Percentiles rank a stretch among this genome's conserved stretches.
Conservation (phyloP, 208 protist genomes). For the Novymonas esmeraldas region DNA sequence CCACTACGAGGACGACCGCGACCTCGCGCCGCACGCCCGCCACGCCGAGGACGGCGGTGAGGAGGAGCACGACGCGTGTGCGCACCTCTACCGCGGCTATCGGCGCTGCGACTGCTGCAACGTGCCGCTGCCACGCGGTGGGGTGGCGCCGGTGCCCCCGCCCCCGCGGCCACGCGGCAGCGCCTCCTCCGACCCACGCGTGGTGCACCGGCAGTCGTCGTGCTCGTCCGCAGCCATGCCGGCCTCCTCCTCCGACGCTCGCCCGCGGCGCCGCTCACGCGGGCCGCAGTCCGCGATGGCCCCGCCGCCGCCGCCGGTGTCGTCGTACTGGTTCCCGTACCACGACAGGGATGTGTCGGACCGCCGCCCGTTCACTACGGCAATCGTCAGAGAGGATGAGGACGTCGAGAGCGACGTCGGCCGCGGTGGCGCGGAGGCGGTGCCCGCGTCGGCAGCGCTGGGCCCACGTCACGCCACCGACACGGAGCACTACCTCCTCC, state of each 20-base stretch:
- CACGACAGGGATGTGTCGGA: background rate
- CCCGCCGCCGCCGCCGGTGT: background rate
- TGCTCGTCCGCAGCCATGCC: background rate
- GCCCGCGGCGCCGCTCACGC: too few species aligned
- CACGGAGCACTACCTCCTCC: background rate
- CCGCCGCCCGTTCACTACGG: background rate
- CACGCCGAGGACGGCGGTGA: background rate
- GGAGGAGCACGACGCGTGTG: background rate
- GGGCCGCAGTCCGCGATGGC: too few species aligned
- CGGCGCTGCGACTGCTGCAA: slow-evolving; percentile 18
- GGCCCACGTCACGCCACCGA: background rate
- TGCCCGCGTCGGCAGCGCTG: background rate
- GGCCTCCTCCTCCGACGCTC: too few species aligned
- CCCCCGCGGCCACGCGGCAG: background rate
- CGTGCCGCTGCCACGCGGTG: background rate
- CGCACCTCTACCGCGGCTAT: background rate
- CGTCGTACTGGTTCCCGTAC: background rate
- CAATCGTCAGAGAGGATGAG: background rate
- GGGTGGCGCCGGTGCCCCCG: slow-evolving; percentile 8
- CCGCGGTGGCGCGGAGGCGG: too few species aligned
- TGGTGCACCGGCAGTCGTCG: too few species aligned
- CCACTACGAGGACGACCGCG: background rate
- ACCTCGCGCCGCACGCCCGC: too few species aligned
- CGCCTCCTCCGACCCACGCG: background rate
- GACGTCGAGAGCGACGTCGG: too few species aligned